phyloP scores from a whole-genome alignment of 306 rosid genomes.

The Senna siamea region DNA sequence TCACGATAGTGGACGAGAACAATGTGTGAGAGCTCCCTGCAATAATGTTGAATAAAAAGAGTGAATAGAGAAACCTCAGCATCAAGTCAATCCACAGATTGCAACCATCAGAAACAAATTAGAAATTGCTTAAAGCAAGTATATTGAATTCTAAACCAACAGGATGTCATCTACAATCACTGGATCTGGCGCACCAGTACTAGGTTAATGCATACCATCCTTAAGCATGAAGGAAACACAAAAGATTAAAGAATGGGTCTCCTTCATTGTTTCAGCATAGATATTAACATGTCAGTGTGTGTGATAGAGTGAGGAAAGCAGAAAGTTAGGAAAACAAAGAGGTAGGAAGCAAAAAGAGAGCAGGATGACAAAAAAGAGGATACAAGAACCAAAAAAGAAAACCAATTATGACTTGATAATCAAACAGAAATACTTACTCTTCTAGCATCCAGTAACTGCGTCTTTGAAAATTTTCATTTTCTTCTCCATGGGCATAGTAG shows the following conservation, averaged over 20 bases:
- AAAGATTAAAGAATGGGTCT: neutral
- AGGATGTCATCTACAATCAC: constrained; percentile 4
- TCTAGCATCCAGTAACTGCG: constrained; percentile 96
- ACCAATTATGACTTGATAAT: constrained; percentile 21
- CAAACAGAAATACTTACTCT: constrained; percentile 62
- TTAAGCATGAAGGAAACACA: constrained; percentile 14
- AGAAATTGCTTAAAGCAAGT: constrained; percentile 37
- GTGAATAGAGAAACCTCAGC: constrained; percentile 27
- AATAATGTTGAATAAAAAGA: constrained; percentile 41
- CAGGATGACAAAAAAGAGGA: neutral
- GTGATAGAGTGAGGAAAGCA: neutral
- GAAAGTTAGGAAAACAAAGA: neutral
- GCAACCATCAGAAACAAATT: constrained; percentile 25
- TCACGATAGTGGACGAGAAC: constrained; percentile 86
- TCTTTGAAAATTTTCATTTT: constrained; percentile 76
- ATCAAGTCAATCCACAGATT: constrained; percentile 6
- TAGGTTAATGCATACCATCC: constrained; percentile 29
- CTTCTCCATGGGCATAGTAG: constrained; percentile 94
- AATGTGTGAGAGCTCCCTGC: constrained; percentile 84
- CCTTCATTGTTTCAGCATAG: neutral
- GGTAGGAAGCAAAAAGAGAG: constrained; percentile 13
- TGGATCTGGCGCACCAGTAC: neutral
- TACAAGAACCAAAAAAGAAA: neutral
- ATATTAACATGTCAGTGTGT: neutral
- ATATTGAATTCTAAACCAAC: constrained; percentile 26